These are phyloP conservation scores for Tetradesmus lagerheimii DNA, from an alignment of 139 green algal species.

Conservation along the genomic window DNA sequence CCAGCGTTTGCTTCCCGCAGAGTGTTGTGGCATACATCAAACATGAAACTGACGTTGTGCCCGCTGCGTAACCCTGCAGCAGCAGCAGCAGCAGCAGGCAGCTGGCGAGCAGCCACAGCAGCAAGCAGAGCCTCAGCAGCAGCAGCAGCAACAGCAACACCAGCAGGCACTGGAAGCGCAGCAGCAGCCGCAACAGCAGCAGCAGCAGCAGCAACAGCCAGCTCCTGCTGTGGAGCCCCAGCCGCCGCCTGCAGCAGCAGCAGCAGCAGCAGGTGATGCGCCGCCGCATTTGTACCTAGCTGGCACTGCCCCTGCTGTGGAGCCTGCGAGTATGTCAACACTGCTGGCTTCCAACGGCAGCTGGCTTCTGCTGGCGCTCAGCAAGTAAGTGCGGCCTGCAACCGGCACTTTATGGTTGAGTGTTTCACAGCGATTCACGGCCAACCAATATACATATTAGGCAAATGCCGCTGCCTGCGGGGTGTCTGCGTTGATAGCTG, in stretches of 20 bases:
- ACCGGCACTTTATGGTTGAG: background rate
- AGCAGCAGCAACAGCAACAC: constrained; percentile 3
- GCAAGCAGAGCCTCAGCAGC: background rate
- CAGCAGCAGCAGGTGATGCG: background rate
- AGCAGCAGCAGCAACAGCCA: background rate
- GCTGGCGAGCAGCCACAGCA: background rate
- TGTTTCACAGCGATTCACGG: too few relatives aligned
- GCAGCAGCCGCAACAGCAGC: background rate
- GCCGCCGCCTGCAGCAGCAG: background rate
- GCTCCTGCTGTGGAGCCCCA: background rate
- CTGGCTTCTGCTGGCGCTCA: constrained; percentile 30
- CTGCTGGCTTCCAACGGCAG: constrained; percentile 13
- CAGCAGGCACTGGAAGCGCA: background rate
- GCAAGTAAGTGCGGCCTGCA: background rate
- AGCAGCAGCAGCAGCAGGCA: background rate
- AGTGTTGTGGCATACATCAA: too few relatives aligned
- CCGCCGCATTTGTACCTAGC: background rate
- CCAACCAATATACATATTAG: too few relatives aligned
- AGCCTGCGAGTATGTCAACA: background rate
- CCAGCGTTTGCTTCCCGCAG: too few relatives aligned
- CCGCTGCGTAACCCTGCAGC: background rate
- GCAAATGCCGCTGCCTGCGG: too few relatives aligned
- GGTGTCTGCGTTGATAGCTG: too few relatives aligned
- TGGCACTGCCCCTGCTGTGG: background rate
- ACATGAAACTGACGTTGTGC: background rate